These are phyloP conservation scores for Phialophora chinensis DNA, from an alignment of 2,329 filamentous ascomycete genomes.

Conservation along the genomic window DNA sequence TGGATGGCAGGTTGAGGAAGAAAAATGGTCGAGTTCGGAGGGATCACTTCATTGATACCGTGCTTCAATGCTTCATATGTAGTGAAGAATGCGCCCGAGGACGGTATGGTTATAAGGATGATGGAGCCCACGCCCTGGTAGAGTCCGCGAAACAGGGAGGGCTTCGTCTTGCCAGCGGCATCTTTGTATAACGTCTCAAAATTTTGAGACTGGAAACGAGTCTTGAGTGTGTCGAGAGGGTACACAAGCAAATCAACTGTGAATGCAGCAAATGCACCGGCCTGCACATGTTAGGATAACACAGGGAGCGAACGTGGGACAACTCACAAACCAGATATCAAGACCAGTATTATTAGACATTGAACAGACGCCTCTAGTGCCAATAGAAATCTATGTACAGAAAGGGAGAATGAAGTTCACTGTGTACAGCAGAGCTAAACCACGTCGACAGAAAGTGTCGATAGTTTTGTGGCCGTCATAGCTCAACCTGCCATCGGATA, in stretches of 20 bases:
- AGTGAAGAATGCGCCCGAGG: slow-evolving; percentile 86
- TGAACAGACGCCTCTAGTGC: neutral
- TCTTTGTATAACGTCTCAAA: slow-evolving; percentile 69
- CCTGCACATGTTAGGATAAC: slow-evolving; percentile 55
- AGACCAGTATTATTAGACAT: slow-evolving; percentile 60
- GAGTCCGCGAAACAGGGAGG: slow-evolving; percentile 70
- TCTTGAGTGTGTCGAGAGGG: slow-evolving; percentile 89
- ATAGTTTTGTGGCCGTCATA: neutral
- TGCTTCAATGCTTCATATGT: slow-evolving; percentile 81
- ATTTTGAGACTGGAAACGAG: slow-evolving; percentile 78
- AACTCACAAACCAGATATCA: slow-evolving; percentile 64
- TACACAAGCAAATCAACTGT: slow-evolving; percentile 85
- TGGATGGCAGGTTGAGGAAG: slow-evolving; percentile 74
- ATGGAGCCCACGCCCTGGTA: slow-evolving; percentile 90
- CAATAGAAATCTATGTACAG: slow-evolving; percentile 17
- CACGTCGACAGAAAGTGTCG: neutral
- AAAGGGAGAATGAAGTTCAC: neutral
- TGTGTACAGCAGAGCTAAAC: neutral
- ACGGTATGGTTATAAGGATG: slow-evolving; percentile 85
- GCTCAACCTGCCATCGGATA: neutral
- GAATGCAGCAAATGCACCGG: slow-evolving; percentile 83
- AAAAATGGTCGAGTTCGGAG: slow-evolving; percentile 50
- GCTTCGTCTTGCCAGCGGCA: slow-evolving; percentile 46
- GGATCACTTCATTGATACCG: slow-evolving; percentile 60
- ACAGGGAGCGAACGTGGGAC: neutral